Percentiles rank a stretch among this genome's conserved stretches.
Evolutionary conservation across 768 basidiomycete genomes (phyloP).

Genomic region (Mycena epipterygia): DNA sequence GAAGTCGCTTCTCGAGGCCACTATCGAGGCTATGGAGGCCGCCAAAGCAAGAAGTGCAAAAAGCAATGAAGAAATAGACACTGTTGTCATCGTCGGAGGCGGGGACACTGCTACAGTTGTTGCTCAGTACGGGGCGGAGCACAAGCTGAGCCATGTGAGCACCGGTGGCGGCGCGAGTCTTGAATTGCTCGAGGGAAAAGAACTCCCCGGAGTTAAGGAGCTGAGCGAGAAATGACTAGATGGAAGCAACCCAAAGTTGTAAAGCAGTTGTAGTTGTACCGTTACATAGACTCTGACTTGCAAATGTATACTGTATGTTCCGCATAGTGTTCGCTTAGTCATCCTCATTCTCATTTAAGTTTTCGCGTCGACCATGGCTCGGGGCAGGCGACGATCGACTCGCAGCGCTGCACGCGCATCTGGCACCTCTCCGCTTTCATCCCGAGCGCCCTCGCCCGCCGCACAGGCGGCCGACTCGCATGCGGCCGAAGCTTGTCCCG

Average conservation of each 20-base stretch:
- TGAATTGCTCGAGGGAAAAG: slow-evolving; percentile 98
- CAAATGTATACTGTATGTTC: too few relatives aligned
- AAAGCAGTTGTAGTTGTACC: slow-evolving; percentile 19
- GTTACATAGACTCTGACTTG: not conserved
- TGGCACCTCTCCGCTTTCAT: slow-evolving; percentile 30
- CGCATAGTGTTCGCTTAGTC: too few relatives aligned
- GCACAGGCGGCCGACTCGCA: not conserved
- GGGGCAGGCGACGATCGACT: slow-evolving; percentile 23
- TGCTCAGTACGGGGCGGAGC: slow-evolving; percentile 87
- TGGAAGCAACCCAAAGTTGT: slow-evolving; percentile 25
- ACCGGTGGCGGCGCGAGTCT: slow-evolving; percentile 96
- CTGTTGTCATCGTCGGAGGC: slow-evolving; percentile 95
- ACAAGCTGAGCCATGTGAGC: slow-evolving; percentile 94
- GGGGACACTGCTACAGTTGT: slow-evolving; percentile 97
- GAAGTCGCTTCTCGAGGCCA: slow-evolving; percentile 84
- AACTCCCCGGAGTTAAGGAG: slow-evolving; percentile 91
- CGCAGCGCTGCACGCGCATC: slow-evolving; percentile 23
- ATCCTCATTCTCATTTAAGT: too few relatives aligned
- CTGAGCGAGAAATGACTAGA: slow-evolving; percentile 80
- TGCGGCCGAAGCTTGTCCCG: slow-evolving; percentile 59
- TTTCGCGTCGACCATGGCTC: slow-evolving; percentile 11
- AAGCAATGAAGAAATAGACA: too few relatives aligned
- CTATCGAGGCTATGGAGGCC: slow-evolving; percentile 89
- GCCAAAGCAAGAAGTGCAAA: too few relatives aligned
- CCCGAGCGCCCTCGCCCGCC: slow-evolving; percentile 24